Base-by-base conservation (phyloP, 148 eudicot genomes). In the Silene uniflora region DNA sequence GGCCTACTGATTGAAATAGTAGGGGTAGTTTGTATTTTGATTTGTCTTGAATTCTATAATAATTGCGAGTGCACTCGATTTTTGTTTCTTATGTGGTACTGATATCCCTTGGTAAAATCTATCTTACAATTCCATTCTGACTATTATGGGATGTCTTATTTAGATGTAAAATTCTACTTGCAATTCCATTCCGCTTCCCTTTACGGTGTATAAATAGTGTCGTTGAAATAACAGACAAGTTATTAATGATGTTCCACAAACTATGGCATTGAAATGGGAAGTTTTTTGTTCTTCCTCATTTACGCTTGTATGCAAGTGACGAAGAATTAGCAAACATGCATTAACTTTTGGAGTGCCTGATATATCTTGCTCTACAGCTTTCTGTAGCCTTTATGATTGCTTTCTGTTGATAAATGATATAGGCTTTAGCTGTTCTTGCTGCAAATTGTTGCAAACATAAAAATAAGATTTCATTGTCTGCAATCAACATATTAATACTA, bases 361-460 rank as follows among this genome's bases (percentile, higher is more conserved):
- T 47, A 69, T 46, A 10, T 21, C 27, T 21, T 19, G 21, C 9
- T 44, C 7, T 13, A 25, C 12, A 67, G 19, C 4, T 8, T 67
- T 52, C 22, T 67, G 23, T 69, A 69, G 27, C 29, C 58, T 22
- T 10, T 46, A 11, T 19, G 18, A 0, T 67, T 75, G 71, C 60
- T 70, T 60, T 77, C 78, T 78, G 17, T 22, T 54, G 24, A 17
- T 39, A 62, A 13, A 58, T 72, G 67, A 23, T 44, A 18, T n/a
- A 61, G 54, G 71, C 23, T 16, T 54, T 11, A 64, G 29, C 39
- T 35, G 64, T 44, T 54, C 7, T 67, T 49, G 70, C 24, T 29
- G 63, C 32, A 17, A 60, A 35, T 54, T 14, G 56, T 24, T 49
- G 77, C 14, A 47, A 25, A 24, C 21, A 18, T 16, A 49, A 25